Conservation (phyloP, 1,284 basidiomycete genomes). For the Cystobasidium sp. region DNA sequence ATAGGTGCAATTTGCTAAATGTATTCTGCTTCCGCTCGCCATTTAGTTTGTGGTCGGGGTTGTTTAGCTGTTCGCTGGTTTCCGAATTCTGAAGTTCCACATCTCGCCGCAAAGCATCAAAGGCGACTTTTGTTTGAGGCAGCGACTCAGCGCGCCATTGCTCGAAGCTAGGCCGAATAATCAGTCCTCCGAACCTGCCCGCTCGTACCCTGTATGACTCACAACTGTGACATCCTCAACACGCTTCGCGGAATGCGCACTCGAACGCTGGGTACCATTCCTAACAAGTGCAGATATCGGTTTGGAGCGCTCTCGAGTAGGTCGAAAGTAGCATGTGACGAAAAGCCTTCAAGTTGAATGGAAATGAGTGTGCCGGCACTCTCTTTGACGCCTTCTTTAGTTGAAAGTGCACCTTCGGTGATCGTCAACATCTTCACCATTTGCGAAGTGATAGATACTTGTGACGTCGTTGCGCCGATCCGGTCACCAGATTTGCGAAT, state of each 20-base stretch:
- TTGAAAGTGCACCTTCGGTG: not conserved
- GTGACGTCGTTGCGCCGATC: not conserved
- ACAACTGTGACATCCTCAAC: slow-evolving; percentile 71
- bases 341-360: slow-evolving; percentile 14
- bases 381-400: no score
- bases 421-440: slow-evolving; percentile 3
- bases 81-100: slow-evolving; percentile 15
- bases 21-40: not conserved
- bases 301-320: not conserved
- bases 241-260: slow-evolving; percentile 72
- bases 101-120: slow-evolving; percentile 41
- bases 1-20: not conserved
- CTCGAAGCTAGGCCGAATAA: slow-evolving; percentile 59
- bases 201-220: not conserved
- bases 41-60: not conserved
- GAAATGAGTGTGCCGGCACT: not conserved
- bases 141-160: slow-evolving; percentile 79
- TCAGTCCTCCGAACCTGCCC: not conserved
- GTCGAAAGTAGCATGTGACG: not conserved
- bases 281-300: not conserved
- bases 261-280: slow-evolving; percentile 13
- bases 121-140: slow-evolving; percentile 56
- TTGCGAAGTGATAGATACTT: slow-evolving; percentile 9
- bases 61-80: not conserved
- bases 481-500: not conserved